Percentiles rank a stretch among this genome's conserved stretches.
Conservation (phyloP, 306 rosid species). For the Chamaecrista fasciculata region DNA sequence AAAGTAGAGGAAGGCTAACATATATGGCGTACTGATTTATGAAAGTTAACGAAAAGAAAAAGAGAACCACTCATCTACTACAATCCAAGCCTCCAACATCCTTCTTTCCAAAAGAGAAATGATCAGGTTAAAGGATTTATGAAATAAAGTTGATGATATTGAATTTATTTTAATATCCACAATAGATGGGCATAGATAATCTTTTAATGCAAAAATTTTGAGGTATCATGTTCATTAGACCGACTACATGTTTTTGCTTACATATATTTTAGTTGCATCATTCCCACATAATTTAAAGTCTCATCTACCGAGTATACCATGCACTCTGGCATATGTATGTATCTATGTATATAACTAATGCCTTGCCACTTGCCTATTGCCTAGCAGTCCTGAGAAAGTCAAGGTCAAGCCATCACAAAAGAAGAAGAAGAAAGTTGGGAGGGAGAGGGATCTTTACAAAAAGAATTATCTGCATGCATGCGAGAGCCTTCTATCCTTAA, state of each 20-base stretch:
- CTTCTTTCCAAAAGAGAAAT: neutral
- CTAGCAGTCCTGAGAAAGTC: constrained; percentile 68
- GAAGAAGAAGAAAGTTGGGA: constrained; percentile 52
- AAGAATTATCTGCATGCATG: constrained; percentile 73
- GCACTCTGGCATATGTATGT: constrained; percentile 9
- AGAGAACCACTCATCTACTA: neutral
- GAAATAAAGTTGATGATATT: neutral
- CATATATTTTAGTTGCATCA: neutral
- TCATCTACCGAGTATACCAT: neutral
- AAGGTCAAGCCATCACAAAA: constrained; percentile 55
- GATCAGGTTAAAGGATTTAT: neutral
- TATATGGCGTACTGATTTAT: neutral
- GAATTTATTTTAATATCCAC: neutral
- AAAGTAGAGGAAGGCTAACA: neutral
- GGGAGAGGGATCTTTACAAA: constrained; percentile 64
- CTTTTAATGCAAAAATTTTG: neutral
- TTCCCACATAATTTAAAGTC: neutral
- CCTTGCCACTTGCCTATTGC: constrained; percentile 21
- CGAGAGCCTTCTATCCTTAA: constrained; percentile 74
- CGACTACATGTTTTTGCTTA: neutral
- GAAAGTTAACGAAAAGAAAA: neutral
- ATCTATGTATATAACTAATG: constrained; percentile 2
- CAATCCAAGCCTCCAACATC: neutral
- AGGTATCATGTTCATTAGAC: neutral
- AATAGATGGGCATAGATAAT: neutral